These are phyloP conservation scores for Monosporascus sp. DNA, from an alignment of 2,329 filamentous ascomycete species.

Conservation along the genomic window DNA sequence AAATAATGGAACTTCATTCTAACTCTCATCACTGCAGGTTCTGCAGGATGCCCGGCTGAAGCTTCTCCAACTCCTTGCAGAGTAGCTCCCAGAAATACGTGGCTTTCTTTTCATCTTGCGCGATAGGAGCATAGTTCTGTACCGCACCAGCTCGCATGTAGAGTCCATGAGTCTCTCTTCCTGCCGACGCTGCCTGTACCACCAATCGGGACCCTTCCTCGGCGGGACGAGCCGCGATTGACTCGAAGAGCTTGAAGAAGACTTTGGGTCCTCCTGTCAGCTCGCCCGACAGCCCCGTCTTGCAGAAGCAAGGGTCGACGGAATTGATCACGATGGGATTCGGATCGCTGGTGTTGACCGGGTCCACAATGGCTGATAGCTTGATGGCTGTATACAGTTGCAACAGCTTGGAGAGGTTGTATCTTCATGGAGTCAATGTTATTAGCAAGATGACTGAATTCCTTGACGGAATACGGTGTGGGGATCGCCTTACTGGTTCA, in stretches of 20 bases:
- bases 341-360: not conserved
- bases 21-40: too few species aligned
- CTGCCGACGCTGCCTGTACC: constrained; percentile 11
- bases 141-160: constrained; percentile 13
- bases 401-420: constrained; percentile 15
- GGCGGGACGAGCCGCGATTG: constrained; percentile 10
- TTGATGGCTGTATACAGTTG: constrained; percentile 8
- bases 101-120: constrained; percentile 4
- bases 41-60: too few species aligned
- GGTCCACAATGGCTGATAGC: constrained; percentile 4
- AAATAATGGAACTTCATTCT: too few species aligned
- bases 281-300: constrained; percentile 9
- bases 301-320: constrained; percentile 17
- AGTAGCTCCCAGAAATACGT: too few species aligned
- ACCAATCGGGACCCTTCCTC: constrained; percentile 12
- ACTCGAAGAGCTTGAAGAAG: constrained; percentile 7
- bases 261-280: constrained; percentile 1
- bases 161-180: constrained; percentile 10
- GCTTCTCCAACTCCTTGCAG: too few species aligned
- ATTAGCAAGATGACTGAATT: not conserved
- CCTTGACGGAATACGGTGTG: too few species aligned
- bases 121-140: constrained; percentile 7
- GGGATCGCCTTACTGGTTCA: constrained; percentile 5
- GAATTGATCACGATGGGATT: constrained; percentile 16
- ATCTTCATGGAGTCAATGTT: constrained; percentile 1